A percentile compares a stretch with the other conserved stretches of the same genome.
Conservation (phyloP, 2,329 filamentous ascomycete species). For the Aspergillus texensis region DNA sequence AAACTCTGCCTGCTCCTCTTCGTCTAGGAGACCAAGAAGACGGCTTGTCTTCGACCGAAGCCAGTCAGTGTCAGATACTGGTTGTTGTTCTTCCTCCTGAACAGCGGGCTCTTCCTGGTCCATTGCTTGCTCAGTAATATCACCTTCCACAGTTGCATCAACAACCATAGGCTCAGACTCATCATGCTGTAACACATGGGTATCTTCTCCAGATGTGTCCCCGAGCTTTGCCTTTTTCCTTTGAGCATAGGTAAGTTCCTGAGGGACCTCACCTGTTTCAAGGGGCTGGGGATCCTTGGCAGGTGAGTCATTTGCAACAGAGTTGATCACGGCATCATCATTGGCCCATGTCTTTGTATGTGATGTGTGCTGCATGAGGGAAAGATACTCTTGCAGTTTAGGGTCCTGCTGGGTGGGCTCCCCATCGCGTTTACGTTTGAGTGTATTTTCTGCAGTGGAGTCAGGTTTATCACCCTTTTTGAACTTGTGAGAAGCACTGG, state of each 20-base stretch:
- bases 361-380: conserved; percentile 73
- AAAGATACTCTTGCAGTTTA: conserved; percentile 83
- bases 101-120: conserved; percentile 25
- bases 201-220: conserved; percentile 64
- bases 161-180: conserved; percentile 29
- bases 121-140: conserved; percentile 18
- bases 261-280: conserved; percentile 22
- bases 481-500: conserved; percentile 27
- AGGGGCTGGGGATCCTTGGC: conserved; percentile 22
- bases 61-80: conserved; percentile 81
- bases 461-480: conserved; percentile 24
- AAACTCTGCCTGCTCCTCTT: conserved; percentile 52
- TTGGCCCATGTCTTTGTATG: conserved; percentile 67
- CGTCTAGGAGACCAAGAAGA: conserved; percentile 79
- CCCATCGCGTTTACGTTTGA: conserved; percentile 45
- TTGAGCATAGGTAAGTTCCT: conserved; percentile 46
- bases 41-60: conserved; percentile 85
- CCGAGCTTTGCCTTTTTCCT: conserved; percentile 44
- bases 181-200: conserved; percentile 6
- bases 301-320: conserved; percentile 22
- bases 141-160: conserved; percentile 25
- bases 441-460: conserved; percentile 29
- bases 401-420: conserved; percentile 70
- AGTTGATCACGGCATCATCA: conserved; percentile 47
- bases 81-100: conserved; percentile 34